Conservation (phyloP, 331 rosid species). For the Stylosanthes scabra region DNA sequence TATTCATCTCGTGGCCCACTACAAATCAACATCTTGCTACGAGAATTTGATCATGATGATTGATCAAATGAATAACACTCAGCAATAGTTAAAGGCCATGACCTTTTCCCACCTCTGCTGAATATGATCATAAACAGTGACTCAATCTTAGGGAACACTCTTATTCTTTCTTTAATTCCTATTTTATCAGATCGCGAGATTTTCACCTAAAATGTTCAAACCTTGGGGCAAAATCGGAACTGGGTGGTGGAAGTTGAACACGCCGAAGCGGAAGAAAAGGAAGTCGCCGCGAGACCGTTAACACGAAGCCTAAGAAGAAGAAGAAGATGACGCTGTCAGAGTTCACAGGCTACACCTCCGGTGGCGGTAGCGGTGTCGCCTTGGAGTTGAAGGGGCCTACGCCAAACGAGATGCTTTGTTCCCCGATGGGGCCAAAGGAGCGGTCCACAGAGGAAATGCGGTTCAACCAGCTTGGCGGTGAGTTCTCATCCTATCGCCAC, state of each 20-base stretch:
- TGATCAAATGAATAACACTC: too few relatives aligned
- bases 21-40: too few relatives aligned
- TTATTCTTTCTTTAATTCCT: not conserved
- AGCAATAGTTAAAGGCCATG: too few relatives aligned
- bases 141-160: not conserved
- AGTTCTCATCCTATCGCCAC: conserved; percentile 66
- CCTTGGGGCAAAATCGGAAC: conserved; percentile 85
- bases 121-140: too few relatives aligned
- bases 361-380: conserved; percentile 20
- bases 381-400: conserved; percentile 52
- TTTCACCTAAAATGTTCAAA: conserved; percentile 59
- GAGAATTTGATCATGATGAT: too few relatives aligned
- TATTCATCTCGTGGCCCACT: too few relatives aligned
- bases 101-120: too few relatives aligned
- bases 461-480: conserved; percentile 70
- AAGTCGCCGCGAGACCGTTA: conserved; percentile 59
- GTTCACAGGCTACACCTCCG: conserved; percentile 45
- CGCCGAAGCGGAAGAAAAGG: conserved; percentile 85
- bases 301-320: conserved; percentile 77
- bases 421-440: conserved; percentile 91
- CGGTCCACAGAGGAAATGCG: conserved; percentile 84
- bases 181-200: conserved; percentile 10
- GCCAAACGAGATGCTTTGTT: conserved; percentile 75
- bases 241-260: conserved; percentile 98
- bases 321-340: conserved; percentile 68